A percentile compares a stretch with the other conserved stretches of the same genome.
phyloP scores from a whole-genome alignment of 1,284 basidiomycete genomes.

The Thecaphora thlaspeos region DNA sequence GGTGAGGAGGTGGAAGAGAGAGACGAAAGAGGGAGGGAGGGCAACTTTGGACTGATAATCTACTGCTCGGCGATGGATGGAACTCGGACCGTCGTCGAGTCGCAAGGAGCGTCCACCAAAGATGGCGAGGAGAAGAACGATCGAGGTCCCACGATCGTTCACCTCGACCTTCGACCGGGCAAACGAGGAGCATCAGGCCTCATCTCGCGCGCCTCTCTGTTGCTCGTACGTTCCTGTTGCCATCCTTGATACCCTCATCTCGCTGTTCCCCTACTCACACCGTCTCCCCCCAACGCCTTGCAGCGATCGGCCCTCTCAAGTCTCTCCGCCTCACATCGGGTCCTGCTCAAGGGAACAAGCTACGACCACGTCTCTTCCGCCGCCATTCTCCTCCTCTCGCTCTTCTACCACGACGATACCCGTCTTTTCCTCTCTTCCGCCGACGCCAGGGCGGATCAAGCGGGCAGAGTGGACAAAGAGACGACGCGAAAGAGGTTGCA shows the following conservation, averaged over 20 bases:
- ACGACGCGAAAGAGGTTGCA: slow-evolving; percentile 70
- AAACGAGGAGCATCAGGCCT: neutral
- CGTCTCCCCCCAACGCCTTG: too few species aligned
- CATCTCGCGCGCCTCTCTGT: neutral
- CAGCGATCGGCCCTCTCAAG: too few species aligned
- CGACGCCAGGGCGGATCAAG: neutral
- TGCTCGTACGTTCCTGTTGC: neutral
- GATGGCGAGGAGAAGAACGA: too few species aligned
- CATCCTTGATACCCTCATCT: too few species aligned
- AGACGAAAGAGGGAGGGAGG: too few species aligned
- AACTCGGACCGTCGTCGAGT: neutral
- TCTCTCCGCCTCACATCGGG: neutral
- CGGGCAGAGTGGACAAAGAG: slow-evolving; percentile 61
- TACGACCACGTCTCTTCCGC: slow-evolving; percentile 29
- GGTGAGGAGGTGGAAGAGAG: too few species aligned
- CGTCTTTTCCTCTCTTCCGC: slow-evolving; percentile 12
- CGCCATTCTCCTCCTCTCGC: slow-evolving; percentile 26
- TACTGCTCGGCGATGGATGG: too few species aligned
- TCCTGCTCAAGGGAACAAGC: slow-evolving; percentile 26
- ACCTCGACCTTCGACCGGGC: too few species aligned
- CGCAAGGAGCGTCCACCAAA: too few species aligned
- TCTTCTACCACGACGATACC: slow-evolving; percentile 57
- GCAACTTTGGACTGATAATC: too few species aligned
- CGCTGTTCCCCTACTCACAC: too few species aligned
- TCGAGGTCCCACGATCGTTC: too few species aligned